Base-by-base conservation (phyloP, 2,329 filamentous ascomycete genomes). In the Apiospora koreana region DNA sequence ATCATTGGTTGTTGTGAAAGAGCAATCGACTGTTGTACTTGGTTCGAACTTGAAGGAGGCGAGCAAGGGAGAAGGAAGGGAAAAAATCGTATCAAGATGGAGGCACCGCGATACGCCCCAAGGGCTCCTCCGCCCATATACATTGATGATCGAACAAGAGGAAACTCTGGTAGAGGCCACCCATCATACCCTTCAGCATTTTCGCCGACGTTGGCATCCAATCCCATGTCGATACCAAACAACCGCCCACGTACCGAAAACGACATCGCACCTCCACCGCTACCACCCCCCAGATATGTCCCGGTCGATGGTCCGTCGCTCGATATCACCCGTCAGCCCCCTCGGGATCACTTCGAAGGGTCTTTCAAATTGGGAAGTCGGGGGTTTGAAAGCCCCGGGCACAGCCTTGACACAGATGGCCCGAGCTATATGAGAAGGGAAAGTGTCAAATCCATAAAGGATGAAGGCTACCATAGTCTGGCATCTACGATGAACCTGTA, bases 141-240 rank as follows among this genome's bases (percentile, higher is more conserved):
- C 46, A 68, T 68, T 10, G 66, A 48, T 38, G 66, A 68, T 18
- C 66, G 66, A 18, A 41, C 45, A 8, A 68, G 66, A 62, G 54
- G 28, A 54, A 50, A 25, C 9, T 18, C 31, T 38, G 72, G 73
- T 21, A 73, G 75, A 48, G 69, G 75, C 31, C 75, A 71, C 65
- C 71, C 73, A 58, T 66, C 64, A 28, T 77, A 72, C 41, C 46
- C 68, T 4, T 77, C 78, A n/a, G 74, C 72, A 68, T 77, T 77
- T 71, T 78, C 79, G 21, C 75, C 78, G 12, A 72, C 77, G 45
- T 58, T 76, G 25, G 71, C 78, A 28, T 81, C 81, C 12, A 77
- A 78, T 45, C 80, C 81, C 2, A 80, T 81, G 80, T 76, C 79
- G 31, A 82, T 82, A 74, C 78, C 77, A 25, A 79, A 77, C 67